Evolutionary conservation across 805 yeast genomes (phyloP), one percentile per base, ranked within the genome.

Genomic region (Myxozyma monticola): DNA sequence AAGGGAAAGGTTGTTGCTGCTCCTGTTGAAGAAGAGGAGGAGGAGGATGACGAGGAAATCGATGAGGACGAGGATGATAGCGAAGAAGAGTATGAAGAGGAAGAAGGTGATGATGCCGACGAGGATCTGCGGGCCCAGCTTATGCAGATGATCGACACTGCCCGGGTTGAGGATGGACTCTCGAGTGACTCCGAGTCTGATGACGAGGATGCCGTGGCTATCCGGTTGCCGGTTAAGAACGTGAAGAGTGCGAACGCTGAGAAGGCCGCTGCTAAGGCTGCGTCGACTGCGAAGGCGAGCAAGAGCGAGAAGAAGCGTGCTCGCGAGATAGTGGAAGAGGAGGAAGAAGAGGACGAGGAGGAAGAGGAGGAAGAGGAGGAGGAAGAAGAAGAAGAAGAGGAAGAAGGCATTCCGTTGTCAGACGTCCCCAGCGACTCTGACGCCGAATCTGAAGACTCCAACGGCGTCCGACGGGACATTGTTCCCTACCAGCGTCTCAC

Each of bases 401-500:
- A 72, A 8, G 81, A 75, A 14, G 81, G 76, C 34, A 41, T 59
- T 29, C 37, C 57, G 9, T 26, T 54, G 2, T 49, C 54, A 12
- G 59, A 54, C 25, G 17, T 54, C 17, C 55, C 53, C 1, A 47
- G 42, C 30, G 51, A 47, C 18, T 47, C 51, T 38, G 83, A 77
- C 26, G 85, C 79, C 37, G 91, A 83, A 6, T 88, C 85, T 59
- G 97, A 89, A 60, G 77, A 90, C 38, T 85, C 96, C 18, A 86
- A 96, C 0, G 97, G 89, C 47, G 97, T 85, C 22, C 97, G 90
- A 66, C 96, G 96, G 15, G 99, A 93, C 68, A 80, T 90, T 38
- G 89, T 91, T 31, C 97, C 98, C 42, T 81, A 85, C 70, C 88
- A 93, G 50, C 90, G 90, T 68, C 76, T 88, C 43, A 90, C 96